These are phyloP conservation scores for Graphiopsis chlorocephala DNA, from an alignment of 2,329 filamentous ascomycete genomes.

Conservation along the genomic window DNA sequence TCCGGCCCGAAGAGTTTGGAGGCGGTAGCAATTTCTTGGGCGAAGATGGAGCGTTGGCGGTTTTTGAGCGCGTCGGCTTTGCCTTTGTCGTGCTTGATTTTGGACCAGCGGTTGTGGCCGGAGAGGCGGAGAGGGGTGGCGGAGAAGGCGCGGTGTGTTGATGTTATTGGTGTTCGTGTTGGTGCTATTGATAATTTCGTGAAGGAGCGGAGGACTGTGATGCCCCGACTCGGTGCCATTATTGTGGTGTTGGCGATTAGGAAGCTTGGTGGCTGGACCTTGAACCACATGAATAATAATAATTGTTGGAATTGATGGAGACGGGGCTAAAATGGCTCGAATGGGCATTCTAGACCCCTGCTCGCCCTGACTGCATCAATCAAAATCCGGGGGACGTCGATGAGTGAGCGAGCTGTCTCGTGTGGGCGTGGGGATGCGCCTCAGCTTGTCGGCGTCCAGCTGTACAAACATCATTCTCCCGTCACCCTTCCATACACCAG, in stretches of 20 bases:
- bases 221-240: constrained; percentile 36
- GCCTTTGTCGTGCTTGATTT: constrained; percentile 93
- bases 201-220: constrained; percentile 1
- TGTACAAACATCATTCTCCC: not conserved
- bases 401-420: constrained; percentile 5
- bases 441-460: not conserved
- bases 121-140: constrained; percentile 38
- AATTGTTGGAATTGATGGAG: not conserved
- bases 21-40: constrained; percentile 70
- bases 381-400: not conserved
- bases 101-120: constrained; percentile 92
- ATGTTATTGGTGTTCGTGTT: not conserved
- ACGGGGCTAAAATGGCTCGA: not conserved
- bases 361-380: constrained; percentile 6
- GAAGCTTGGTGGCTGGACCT: not conserved
- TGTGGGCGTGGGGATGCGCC: not conserved
- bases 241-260: constrained; percentile 1
- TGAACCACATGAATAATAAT: not conserved
- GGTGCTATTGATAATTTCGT: not conserved
- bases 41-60: constrained; percentile 63
- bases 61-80: constrained; percentile 79
- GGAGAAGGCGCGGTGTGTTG: constrained; percentile 22
- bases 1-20: constrained; percentile 79
- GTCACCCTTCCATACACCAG: not conserved
- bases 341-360: constrained; percentile 8